A percentile compares a stretch with the other conserved stretches of the same genome.
Evolutionary conservation across 2,329 filamentous ascomycete genomes (phyloP).

Genomic region (Calonectria ilicicola): DNA sequence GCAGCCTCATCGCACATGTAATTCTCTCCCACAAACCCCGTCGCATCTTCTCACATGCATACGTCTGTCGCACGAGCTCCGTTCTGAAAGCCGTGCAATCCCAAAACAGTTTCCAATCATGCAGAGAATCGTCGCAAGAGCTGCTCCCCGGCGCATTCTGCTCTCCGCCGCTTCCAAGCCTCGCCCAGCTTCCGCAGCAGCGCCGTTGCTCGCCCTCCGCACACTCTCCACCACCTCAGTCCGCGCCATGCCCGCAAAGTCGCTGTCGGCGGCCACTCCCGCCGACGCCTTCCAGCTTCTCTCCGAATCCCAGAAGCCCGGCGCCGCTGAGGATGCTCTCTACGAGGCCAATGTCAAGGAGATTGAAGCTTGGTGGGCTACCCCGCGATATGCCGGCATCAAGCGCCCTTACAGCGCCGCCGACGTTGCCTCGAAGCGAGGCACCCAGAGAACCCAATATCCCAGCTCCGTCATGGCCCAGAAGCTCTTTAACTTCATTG

Average conservation of each 20-base stretch:
- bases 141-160: constrained; percentile 45
- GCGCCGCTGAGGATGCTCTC: constrained; percentile 84
- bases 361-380: constrained; percentile 91
- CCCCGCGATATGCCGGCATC: constrained; percentile 87
- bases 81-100: background rate
- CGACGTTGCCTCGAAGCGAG: constrained; percentile 94
- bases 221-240: constrained; percentile 45
- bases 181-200: constrained; percentile 26
- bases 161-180: constrained; percentile 34
- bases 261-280: constrained; percentile 51
- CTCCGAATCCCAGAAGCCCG: constrained; percentile 80
- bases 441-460: constrained; percentile 87
- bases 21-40: background rate
- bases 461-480: constrained; percentile 94
- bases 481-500: constrained; percentile 92
- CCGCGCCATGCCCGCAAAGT: constrained; percentile 45
- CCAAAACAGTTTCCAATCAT: constrained; percentile 40
- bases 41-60: background rate
- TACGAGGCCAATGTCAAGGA: constrained; percentile 87
- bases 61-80: background rate
- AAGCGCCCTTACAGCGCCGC: constrained; percentile 90
- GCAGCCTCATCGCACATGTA: constrained; percentile 16
- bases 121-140: constrained; percentile 47
- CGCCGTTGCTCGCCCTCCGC: constrained; percentile 41
- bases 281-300: constrained; percentile 90